Evolutionary conservation across 2,329 filamentous ascomycete genomes (phyloP).

Genomic region (Claviceps capensis): DNA sequence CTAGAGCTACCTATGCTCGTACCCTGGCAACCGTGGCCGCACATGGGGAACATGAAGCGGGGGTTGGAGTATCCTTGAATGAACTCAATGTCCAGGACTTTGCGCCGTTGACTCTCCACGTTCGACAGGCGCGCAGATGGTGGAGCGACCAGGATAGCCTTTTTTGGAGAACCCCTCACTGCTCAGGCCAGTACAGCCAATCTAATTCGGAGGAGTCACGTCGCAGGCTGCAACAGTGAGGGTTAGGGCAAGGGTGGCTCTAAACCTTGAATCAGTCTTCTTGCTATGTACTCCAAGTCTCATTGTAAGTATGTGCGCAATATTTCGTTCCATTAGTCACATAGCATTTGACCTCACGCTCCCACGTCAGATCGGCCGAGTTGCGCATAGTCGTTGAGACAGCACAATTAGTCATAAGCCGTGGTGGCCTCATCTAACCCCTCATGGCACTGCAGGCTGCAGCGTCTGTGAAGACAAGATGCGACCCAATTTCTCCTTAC

Average conservation of each 20-base stretch:
- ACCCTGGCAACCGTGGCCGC: constrained; percentile 41
- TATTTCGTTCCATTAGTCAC: no score
- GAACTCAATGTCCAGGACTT: constrained; percentile 70
- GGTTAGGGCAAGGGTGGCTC: constrained; percentile 4
- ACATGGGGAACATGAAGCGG: no score
- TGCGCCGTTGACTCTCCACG: constrained; percentile 70
- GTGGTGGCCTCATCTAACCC: no score
- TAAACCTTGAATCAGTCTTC: background rate
- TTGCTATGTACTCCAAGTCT: background rate
- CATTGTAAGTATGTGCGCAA: background rate
- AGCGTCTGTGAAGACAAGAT: background rate
- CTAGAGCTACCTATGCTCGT: constrained; percentile 29
- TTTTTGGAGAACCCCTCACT: constrained; percentile 36
- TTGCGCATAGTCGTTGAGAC: no score
- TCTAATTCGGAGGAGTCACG: constrained; percentile 26
- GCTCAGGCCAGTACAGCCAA: constrained; percentile 27
- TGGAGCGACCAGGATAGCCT: constrained; percentile 51
- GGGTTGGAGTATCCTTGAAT: constrained; percentile 49
- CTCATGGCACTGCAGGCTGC: background rate
- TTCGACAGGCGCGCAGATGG: constrained; percentile 34
- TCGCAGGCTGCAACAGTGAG: constrained; percentile 13
- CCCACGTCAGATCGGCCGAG: background rate
- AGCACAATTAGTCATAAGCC: no score
- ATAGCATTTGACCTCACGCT: background rate
- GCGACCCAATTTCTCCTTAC: background rate